Evolutionary conservation across 257 asterid genomes (phyloP), one percentile per base, ranked within the genome.

Genomic region (Jacaranda mimosifolia): DNA sequence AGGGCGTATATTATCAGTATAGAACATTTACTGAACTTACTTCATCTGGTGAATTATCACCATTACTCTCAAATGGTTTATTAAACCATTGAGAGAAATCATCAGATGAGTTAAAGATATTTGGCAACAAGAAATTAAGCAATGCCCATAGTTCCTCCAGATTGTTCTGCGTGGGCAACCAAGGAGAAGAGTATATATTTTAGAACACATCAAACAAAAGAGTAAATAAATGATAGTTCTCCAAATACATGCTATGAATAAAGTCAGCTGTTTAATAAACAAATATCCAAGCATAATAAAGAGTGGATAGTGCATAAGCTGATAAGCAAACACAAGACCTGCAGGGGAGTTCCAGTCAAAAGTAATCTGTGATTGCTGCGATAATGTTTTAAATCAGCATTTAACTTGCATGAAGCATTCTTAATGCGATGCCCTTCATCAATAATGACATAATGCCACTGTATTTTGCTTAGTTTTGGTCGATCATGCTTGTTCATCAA

Each of bases 361-460:
- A 96, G 97, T 85, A 96, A 83, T 82, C 99, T 88, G 87, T 96
- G 99, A 82, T 91, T 88, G 88, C 99, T 96, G 53, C 89, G 90
- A 81, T 96, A 96, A 84, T 89, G 98, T 85, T 93, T 96, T 87
- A 96, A 80, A 7, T 96, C 98, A 83, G 99, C 97, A 91, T 96
- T 96, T 83, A 96, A 87, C 87, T 96, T 96, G 95, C 99, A 96
- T 53, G 99, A 96, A 84, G 99, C 99, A 91, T 96, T 96, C 90
- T 96, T 96, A 65, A 96, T 96, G 74, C 99, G 99, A 86, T 96
- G 99, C 65, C 99, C 99, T 86, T 96, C 99, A 76, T 96, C 99
- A 73, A 96, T 96, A 80, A 96, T 93, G 73, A 96, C 79, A 82
- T 96, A 94, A 87, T 90, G 99, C 99, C 99, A 96, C 1, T 88